Conservation (phyloP, 2,329 filamentous ascomycete species). For the Davidsoniella neocaledoniae region DNA sequence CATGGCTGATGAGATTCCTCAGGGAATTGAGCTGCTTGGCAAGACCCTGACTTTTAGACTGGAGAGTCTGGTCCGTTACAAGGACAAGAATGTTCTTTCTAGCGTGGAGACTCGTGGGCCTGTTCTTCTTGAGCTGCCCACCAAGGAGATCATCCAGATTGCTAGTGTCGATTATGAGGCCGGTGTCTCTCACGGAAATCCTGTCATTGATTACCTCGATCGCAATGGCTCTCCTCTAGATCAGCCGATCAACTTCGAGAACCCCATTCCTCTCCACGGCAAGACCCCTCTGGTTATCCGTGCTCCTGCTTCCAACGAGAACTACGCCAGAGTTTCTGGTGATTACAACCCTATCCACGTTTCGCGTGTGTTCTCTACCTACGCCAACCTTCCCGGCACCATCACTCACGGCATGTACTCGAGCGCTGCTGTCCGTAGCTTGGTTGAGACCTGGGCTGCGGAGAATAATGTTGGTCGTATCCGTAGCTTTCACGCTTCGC, state of each 20-base stretch:
- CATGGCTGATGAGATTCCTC: constrained; percentile 50
- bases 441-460: constrained; percentile 96
- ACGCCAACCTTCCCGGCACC: constrained; percentile 87
- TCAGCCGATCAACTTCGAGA: constrained; percentile 93
- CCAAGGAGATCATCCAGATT: constrained; percentile 93
- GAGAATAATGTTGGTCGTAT: constrained; percentile 98
- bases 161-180: constrained; percentile 95
- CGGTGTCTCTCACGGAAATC: constrained; percentile 82
- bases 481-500: constrained; percentile 86
- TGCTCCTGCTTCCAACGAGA: constrained; percentile 91
- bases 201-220: constrained; percentile 88
- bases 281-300: constrained; percentile 78
- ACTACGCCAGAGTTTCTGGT: constrained; percentile 90
- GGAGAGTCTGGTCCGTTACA: constrained; percentile 79
- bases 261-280: constrained; percentile 86
- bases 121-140: constrained; percentile 83
- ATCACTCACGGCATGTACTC: constrained; percentile 99
- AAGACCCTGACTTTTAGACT: constrained; percentile 94
- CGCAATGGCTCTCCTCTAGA: constrained; percentile 84
- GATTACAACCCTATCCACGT: constrained; percentile 99
- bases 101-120: constrained; percentile 83
- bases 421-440: constrained; percentile 82
- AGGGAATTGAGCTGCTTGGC: constrained; percentile 71
- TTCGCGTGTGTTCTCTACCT: constrained; percentile 87
- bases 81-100: constrained; percentile 85